phyloP scores from a whole-genome alignment of 1,284 basidiomycete species.

The Coniferiporia sulphurascens region DNA sequence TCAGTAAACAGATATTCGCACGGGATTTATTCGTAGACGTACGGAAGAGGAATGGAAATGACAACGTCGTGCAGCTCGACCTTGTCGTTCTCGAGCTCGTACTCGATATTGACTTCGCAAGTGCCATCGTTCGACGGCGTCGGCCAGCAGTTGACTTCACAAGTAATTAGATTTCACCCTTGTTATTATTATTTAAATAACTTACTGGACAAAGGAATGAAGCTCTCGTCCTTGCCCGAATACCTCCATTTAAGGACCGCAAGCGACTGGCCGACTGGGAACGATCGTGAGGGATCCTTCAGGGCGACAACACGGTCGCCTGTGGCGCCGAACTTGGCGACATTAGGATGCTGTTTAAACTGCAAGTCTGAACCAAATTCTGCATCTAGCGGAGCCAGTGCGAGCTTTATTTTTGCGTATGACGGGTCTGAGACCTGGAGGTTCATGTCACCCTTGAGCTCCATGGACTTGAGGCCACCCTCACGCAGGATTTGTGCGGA shows the following conservation, averaged over 20 bases:
- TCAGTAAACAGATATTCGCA: not conserved
- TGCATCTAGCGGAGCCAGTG: constrained; percentile 56
- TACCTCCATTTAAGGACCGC: constrained; percentile 94
- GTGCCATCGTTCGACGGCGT: constrained; percentile 86
- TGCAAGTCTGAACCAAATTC: constrained; percentile 68
- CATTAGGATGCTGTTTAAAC: constrained; percentile 96
- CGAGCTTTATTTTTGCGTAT: constrained; percentile 73
- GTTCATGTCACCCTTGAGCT: constrained; percentile 93
- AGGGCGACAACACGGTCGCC: constrained; percentile 72
- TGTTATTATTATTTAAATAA: constrained; percentile 19
- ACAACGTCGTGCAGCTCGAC: constrained; percentile 79
- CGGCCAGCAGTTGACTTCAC: constrained; percentile 92
- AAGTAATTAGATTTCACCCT: not conserved
- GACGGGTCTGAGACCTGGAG: constrained; percentile 79
- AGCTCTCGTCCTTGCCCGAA: constrained; percentile 85
- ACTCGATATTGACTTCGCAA: constrained; percentile 94
- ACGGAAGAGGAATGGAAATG: constrained; percentile 92
- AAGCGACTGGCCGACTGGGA: constrained; percentile 85
- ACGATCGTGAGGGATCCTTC: constrained; percentile 78
- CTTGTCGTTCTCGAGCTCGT: constrained; percentile 87
- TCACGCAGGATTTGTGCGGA: constrained; percentile 82
- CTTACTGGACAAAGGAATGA: constrained; percentile 87
- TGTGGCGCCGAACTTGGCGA: constrained; percentile 79
- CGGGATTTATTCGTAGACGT: constrained; percentile 30
- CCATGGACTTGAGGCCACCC: constrained; percentile 85